These are phyloP conservation scores for Termitomyces sp. DNA, from an alignment of 768 basidiomycete genomes.

Conservation along the genomic window DNA sequence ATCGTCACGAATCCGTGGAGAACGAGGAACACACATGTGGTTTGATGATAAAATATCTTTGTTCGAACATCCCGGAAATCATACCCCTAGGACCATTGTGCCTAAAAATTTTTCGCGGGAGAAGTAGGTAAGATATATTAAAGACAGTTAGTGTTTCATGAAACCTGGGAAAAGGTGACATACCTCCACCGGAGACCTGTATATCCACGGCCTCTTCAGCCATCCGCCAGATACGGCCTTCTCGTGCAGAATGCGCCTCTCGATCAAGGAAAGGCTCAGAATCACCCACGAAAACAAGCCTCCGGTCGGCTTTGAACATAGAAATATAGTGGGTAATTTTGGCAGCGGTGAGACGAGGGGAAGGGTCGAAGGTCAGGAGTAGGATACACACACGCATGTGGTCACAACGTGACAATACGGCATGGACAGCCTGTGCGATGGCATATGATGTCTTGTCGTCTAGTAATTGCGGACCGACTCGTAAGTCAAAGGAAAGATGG, in stretches of 20 bases:
- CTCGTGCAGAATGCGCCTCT: conserved; percentile 28
- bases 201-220: conserved; percentile 23
- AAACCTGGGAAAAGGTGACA: conserved; percentile 1
- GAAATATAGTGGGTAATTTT: conserved; percentile 11
- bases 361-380: conserved; percentile 26
- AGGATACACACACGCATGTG: conserved; percentile 25
- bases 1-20: conserved; percentile 5
- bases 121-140: background rate
- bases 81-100: conserved; percentile 7
- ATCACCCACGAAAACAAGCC: conserved; percentile 32
- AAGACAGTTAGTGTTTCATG: background rate
- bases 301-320: conserved; percentile 17
- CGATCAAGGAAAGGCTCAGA: conserved; percentile 32
- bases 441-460: conserved; percentile 12
- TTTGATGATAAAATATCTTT: too few species aligned
- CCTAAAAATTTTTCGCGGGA: background rate
- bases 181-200: conserved; percentile 18
- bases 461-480: conserved; percentile 21
- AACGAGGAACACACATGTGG: background rate
- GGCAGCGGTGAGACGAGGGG: conserved; percentile 12
- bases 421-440: conserved; percentile 17
- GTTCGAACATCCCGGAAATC: background rate
- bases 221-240: conserved; percentile 26
- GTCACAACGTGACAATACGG: conserved; percentile 18
- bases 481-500: conserved; percentile 32